phyloP scores from a whole-genome alignment of 495 filamentous ascomycete genomes.

The Lepidopterella palustris region DNA sequence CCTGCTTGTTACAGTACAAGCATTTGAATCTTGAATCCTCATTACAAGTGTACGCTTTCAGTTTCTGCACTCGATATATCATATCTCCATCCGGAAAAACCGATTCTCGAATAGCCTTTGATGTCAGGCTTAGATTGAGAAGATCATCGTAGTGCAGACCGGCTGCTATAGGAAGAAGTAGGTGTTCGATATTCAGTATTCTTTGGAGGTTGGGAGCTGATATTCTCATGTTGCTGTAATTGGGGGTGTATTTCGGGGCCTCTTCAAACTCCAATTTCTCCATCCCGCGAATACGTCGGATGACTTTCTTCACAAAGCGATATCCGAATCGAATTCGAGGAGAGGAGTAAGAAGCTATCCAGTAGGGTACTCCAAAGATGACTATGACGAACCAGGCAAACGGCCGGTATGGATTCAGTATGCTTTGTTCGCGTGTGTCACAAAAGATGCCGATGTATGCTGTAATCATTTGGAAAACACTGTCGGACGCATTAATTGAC shows the following conservation, averaged over 20 bases:
- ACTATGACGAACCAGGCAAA: constrained; percentile 10
- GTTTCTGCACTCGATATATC: constrained; percentile 13
- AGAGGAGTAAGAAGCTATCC: background rate
- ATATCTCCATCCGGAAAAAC: constrained; percentile 18
- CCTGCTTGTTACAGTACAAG: constrained; percentile 25
- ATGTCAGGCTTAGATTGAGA: constrained; percentile 20
- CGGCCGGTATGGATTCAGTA: constrained; percentile 22
- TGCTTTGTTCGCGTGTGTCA: constrained; percentile 19
- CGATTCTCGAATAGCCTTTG: constrained; percentile 14
- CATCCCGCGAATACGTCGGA: background rate
- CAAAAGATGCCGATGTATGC: constrained; percentile 25
- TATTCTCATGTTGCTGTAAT: constrained; percentile 5
- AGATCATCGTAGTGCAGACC: constrained; percentile 22
- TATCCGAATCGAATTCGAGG: constrained; percentile 10
- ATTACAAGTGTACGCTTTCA: constrained; percentile 12
- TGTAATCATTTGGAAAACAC: constrained; percentile 17
- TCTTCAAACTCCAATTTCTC: constrained; percentile 7
- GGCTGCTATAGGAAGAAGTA: constrained; percentile 12
- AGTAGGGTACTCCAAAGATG: constrained; percentile 1
- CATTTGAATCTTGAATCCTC: constrained; percentile 8
- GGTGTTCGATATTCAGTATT: constrained; percentile 24
- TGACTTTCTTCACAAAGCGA: constrained; percentile 4
- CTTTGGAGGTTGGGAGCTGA: constrained; percentile 8
- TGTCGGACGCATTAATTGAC: background rate
- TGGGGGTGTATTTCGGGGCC: constrained; percentile 6